Conservation (phyloP, 129 eudicot species). For the Rutidosis leptorrhynchoides region DNA sequence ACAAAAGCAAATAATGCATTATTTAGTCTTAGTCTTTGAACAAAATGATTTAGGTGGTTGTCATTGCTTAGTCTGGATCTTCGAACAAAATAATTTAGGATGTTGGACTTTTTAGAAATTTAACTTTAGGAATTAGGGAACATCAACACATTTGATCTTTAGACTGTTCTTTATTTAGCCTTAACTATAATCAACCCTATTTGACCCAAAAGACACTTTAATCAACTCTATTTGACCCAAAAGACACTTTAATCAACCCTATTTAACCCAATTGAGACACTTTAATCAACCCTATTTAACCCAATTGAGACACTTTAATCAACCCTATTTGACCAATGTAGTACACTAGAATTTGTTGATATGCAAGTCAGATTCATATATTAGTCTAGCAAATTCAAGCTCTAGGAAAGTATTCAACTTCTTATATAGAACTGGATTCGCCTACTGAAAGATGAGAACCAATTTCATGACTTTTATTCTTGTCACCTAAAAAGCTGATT, state of each 20-base stretch:
- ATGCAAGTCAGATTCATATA: neutral
- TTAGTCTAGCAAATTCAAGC: neutral
- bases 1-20: neutral
- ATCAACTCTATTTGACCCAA: too few relatives aligned
- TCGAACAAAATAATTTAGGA: neutral
- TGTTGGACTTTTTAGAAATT: neutral
- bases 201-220: neutral
- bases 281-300: neutral
- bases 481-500: conserved; percentile 23
- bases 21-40: neutral
- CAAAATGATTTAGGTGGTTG: neutral
- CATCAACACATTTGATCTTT: neutral
- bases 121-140: neutral
- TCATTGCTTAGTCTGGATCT: neutral
- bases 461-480: conserved; percentile 24
- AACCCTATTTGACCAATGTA: neutral
- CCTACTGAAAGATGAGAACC: conserved; percentile 1
- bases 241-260: neutral
- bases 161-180: neutral
- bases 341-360: neutral
- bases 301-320: neutral
- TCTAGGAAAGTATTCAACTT: neutral
- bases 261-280: neutral
- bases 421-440: conserved; percentile 2
- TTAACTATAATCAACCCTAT: neutral